phyloP scores from a whole-genome alignment of 306 rosid species.

The Nissolia schottii region DNA sequence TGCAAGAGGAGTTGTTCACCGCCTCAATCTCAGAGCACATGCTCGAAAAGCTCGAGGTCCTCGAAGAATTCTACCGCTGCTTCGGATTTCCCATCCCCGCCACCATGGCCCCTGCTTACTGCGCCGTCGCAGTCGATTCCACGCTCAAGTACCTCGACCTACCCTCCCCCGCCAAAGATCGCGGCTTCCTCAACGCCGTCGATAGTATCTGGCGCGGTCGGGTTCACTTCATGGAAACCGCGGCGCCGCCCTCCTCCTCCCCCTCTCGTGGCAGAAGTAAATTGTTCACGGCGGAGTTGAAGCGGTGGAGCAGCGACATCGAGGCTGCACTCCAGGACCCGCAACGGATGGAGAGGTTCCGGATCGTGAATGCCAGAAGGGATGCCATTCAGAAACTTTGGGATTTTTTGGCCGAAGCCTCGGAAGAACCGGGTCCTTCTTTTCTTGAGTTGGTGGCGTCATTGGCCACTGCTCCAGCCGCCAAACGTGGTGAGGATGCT shows the following conservation, averaged over 20 bases:
- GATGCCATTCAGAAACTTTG: conserved; percentile 33
- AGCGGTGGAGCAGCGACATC: conserved; percentile 28
- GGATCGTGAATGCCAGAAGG: conserved; percentile 19
- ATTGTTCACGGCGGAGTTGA: conserved; percentile 34
- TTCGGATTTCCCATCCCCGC: conserved; percentile 7
- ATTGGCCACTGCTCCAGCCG: not conserved
- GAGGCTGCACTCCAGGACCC: conserved; percentile 38
- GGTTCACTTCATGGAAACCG: conserved; percentile 27
- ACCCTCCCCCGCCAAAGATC: not conserved
- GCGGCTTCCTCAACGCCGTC: conserved; percentile 31
- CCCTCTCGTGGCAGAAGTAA: not conserved
- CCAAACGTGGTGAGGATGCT: too few species aligned
- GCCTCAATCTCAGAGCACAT: conserved; percentile 25
- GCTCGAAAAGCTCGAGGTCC: conserved; percentile 35
- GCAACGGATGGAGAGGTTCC: conserved; percentile 8
- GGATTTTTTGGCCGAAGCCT: conserved; percentile 33
- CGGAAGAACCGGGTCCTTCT: conserved; percentile 34
- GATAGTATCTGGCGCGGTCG: conserved; percentile 51
- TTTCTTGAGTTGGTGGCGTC: conserved; percentile 21
- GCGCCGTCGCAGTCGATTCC: conserved; percentile 54
- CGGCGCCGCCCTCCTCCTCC: too few species aligned
- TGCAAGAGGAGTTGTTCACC: conserved; percentile 22
- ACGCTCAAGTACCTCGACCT: conserved; percentile 37
- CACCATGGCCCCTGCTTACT: conserved; percentile 45
- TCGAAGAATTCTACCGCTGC: conserved; percentile 32